Conservation (phyloP, 1,139 yeast species). For the Maudiozyma humilis region DNA sequence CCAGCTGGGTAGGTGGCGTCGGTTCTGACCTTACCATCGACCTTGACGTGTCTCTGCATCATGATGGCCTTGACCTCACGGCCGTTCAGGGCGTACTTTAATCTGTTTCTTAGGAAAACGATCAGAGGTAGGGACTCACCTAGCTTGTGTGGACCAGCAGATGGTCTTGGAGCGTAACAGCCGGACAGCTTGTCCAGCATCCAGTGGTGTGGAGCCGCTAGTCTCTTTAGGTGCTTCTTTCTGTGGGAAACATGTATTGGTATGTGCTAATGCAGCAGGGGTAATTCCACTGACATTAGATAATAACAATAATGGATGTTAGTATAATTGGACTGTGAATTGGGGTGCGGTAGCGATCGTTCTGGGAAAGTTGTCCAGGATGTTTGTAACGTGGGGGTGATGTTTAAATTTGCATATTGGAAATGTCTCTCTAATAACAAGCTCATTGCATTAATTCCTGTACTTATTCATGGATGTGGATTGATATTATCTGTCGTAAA, state of each 20-base stretch:
- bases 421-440: too few species aligned
- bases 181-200: constrained; percentile 99
- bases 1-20: constrained; percentile 98
- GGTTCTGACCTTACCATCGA: constrained; percentile 98
- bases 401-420: too few species aligned
- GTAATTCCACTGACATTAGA: not conserved
- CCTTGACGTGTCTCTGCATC: constrained; percentile 99
- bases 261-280: not conserved
- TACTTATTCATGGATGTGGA: constrained; percentile 94
- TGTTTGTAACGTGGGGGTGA: too few species aligned
- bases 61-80: constrained; percentile 98
- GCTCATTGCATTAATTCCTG: too few species aligned
- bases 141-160: constrained; percentile 99
- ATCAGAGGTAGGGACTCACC: constrained; percentile 98
- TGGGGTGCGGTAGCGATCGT: not conserved
- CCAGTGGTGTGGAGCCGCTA: constrained; percentile 99
- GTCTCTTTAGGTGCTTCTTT: constrained; percentile 96
- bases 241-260: constrained; percentile 82
- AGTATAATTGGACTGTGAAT: not conserved
- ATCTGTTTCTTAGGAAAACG: constrained; percentile 97
- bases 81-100: constrained; percentile 98
- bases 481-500: constrained; percentile 94
- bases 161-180: constrained; percentile 98
- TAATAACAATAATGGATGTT: not conserved
- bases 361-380: constrained; percentile 43